Conservation (phyloP, 768 basidiomycete genomes). For the Chalciporus piperatus region DNA sequence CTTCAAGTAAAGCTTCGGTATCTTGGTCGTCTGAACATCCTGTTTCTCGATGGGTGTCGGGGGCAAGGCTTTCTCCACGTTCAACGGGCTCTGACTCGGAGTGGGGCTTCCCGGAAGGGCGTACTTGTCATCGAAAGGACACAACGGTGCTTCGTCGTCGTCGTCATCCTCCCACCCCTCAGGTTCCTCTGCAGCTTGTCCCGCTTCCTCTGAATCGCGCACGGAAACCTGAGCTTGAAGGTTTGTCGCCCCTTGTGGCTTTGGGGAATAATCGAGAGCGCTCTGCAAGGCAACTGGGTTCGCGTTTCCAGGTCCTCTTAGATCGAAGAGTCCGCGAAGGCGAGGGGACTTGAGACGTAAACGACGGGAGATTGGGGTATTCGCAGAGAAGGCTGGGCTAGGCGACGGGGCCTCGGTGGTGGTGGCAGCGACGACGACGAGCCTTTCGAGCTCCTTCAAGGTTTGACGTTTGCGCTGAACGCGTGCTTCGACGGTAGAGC, state of each 20-base stretch:
- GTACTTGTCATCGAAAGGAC: conserved; percentile 26
- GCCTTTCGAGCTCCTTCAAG: conserved; percentile 23
- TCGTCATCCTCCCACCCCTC: conserved; percentile 29
- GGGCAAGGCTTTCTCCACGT: conserved; percentile 16
- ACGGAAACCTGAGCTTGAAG: conserved; percentile 2
- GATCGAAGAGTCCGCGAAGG: conserved; percentile 31
- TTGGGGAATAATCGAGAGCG: conserved; percentile 24
- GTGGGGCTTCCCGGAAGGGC: conserved; percentile 1
- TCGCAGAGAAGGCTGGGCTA: conserved; percentile 18
- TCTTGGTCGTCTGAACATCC: conserved; percentile 15
- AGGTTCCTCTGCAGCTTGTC: background rate
- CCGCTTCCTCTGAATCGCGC: conserved; percentile 9
- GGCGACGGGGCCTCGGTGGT: conserved; percentile 11
- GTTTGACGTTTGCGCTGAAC: conserved; percentile 21
- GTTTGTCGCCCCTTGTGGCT: background rate
- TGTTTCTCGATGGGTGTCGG: background rate
- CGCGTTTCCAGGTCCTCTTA: conserved; percentile 23
- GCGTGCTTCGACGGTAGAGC: conserved; percentile 21
- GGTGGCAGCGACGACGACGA: conserved; percentile 13
- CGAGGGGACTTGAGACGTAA: conserved; percentile 23
- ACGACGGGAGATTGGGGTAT: conserved; percentile 20
- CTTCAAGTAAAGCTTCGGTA: conserved; percentile 16
- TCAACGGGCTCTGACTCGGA: background rate
- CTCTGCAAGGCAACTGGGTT: conserved; percentile 24
- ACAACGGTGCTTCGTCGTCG: conserved; percentile 19